These are phyloP conservation scores for Claviceps purpurea DNA, from an alignment of 2,329 filamentous ascomycete species.

Conservation along the genomic window DNA sequence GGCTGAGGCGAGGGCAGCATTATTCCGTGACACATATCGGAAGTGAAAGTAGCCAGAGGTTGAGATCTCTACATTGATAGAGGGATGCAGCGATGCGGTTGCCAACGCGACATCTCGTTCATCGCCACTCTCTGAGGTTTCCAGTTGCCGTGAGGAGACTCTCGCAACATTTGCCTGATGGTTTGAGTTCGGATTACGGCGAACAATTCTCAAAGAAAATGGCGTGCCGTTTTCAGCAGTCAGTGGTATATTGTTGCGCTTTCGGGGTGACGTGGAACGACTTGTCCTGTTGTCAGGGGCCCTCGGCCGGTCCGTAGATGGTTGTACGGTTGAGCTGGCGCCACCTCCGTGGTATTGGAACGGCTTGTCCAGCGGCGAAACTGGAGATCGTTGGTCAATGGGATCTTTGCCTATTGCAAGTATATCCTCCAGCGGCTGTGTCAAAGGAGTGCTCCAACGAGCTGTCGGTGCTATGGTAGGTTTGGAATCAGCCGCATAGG, in stretches of 20 bases:
- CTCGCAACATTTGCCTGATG: slow-evolving; percentile 65
- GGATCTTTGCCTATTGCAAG: neutral
- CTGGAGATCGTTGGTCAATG: neutral
- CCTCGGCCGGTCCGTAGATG: neutral
- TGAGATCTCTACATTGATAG: slow-evolving; percentile 39
- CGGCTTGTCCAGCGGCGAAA: neutral
- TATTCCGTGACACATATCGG: slow-evolving; percentile 16
- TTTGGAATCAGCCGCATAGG: neutral
- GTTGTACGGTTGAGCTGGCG: neutral
- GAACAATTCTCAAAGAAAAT: slow-evolving; percentile 51
- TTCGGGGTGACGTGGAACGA: slow-evolving; percentile 26
- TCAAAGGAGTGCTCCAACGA: neutral
- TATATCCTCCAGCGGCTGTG: neutral
- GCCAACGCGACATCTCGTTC: slow-evolving; percentile 12
- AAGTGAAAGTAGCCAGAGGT: slow-evolving; percentile 46
- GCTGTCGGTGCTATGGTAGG: neutral
- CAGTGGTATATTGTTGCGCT: slow-evolving; percentile 14
- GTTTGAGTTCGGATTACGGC: slow-evolving; percentile 56
- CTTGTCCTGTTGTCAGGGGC: slow-evolving; percentile 1
- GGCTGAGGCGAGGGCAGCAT: neutral
- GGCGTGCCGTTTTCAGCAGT: slow-evolving; percentile 23
- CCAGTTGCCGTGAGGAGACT: slow-evolving; percentile 41
- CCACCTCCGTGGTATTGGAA: neutral
- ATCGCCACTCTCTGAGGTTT: slow-evolving; percentile 16
- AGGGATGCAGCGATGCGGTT: slow-evolving; percentile 17